Evolutionary conservation across 257 asterid species (phyloP).

Genomic region (Salvia miltiorrhiza): DNA sequence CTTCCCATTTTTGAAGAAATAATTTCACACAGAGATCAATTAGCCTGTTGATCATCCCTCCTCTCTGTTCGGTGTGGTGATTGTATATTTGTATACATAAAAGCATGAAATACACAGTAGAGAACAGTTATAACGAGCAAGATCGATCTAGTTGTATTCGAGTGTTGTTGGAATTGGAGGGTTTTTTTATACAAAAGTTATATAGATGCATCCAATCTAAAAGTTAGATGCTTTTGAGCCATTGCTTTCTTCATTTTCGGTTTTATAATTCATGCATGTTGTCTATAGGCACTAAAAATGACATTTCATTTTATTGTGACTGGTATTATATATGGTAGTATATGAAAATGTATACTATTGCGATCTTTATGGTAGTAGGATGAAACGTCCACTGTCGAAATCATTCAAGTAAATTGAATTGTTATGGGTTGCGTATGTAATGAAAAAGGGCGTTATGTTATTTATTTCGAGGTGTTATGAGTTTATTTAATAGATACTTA

Average conservation of each 20-base stretch:
- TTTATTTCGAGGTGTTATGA: no score
- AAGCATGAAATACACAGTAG: slow-evolving; percentile 3
- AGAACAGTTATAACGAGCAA: no score
- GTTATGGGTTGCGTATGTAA: background rate
- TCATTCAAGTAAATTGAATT: background rate
- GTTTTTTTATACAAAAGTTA: background rate
- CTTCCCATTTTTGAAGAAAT: slow-evolving; percentile 95
- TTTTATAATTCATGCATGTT: background rate
- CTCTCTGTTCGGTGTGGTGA: background rate
- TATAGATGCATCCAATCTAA: background rate
- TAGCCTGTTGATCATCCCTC: slow-evolving; percentile 60
- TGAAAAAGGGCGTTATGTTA: no score
- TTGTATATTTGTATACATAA: background rate
- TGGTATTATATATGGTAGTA: no score
- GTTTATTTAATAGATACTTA: no score
- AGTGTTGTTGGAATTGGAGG: background rate
- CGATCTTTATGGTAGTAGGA: no score
- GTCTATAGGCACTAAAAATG: background rate
- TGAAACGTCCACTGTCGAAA: no score
- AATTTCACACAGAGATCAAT: slow-evolving; percentile 69
- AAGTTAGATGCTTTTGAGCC: background rate
- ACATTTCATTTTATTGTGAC: no score
- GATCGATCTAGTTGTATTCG: background rate
- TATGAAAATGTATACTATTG: no score
- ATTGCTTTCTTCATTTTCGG: background rate